phyloP scores from a whole-genome alignment of 495 filamentous ascomycete species.

The Penicillium steckii region DNA sequence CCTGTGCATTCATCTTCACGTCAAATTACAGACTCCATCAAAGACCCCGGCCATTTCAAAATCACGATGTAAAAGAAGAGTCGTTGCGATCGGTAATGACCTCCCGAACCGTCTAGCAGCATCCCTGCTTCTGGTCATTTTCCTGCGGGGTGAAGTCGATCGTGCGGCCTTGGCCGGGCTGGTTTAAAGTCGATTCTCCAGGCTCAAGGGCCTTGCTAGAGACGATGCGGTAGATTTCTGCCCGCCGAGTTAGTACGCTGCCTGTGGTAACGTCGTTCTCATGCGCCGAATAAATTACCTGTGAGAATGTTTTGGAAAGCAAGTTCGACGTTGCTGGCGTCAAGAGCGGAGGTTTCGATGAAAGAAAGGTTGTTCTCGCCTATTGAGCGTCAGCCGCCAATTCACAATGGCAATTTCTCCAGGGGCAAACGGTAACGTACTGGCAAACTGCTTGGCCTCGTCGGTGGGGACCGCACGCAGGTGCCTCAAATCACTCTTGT shows the following conservation, averaged over 20 bases:
- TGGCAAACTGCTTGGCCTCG: constrained; percentile 97
- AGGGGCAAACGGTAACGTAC: constrained; percentile 51
- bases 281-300: constrained; percentile 55
- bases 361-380: constrained; percentile 46
- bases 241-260: neutral
- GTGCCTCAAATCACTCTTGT: constrained; percentile 99
- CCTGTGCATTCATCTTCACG: constrained; percentile 39
- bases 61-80: constrained; percentile 44
- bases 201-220: constrained; percentile 94
- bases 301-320: constrained; percentile 99
- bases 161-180: constrained; percentile 66
- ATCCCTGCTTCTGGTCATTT: constrained; percentile 75
- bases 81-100: constrained; percentile 41
- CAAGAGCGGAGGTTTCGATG: constrained; percentile 98
- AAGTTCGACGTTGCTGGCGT: constrained; percentile 98
- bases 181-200: constrained; percentile 71
- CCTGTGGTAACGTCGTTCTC: neutral
- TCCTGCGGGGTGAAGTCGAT: constrained; percentile 82
- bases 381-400: constrained; percentile 8
- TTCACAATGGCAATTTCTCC: neutral
- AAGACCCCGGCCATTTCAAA: constrained; percentile 43
- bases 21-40: constrained; percentile 43
- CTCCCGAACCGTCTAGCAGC: constrained; percentile 64
- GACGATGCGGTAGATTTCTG: constrained; percentile 99
- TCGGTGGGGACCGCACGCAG: constrained; percentile 96